These are phyloP conservation scores for Mycena citricolor DNA, from an alignment of 1,284 basidiomycete genomes.

Conservation along the genomic window DNA sequence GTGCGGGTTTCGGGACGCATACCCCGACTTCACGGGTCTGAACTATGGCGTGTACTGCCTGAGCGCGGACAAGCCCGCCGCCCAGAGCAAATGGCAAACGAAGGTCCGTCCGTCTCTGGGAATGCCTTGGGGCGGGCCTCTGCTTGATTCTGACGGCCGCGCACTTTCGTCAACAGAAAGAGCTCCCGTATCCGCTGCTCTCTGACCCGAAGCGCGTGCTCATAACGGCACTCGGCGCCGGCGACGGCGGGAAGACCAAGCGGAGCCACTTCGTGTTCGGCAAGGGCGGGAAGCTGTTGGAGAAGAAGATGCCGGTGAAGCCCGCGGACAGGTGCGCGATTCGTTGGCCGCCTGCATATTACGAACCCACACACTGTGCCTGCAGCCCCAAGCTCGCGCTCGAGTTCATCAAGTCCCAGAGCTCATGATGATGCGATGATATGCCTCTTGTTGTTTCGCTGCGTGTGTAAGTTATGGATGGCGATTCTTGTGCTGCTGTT, in stretches of 20 bases:
- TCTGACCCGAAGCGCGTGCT: constrained; percentile 84
- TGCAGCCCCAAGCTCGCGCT: constrained; percentile 28
- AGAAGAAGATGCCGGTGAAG: constrained; percentile 82
- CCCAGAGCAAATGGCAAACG: constrained; percentile 82
- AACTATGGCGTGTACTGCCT: constrained; percentile 84
- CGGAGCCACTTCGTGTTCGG: constrained; percentile 90
- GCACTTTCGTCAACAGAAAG: constrained; percentile 60
- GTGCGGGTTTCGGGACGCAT: constrained; percentile 83
- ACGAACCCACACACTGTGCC: neutral
- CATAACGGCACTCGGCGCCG: constrained; percentile 82
- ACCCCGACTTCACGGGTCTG: constrained; percentile 68
- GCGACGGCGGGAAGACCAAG: constrained; percentile 78
- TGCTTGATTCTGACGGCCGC: too few relatives aligned
- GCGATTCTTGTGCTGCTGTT: too few relatives aligned
- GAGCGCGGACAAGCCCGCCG: constrained; percentile 77
- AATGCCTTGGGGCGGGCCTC: too few relatives aligned
- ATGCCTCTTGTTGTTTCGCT: too few relatives aligned
- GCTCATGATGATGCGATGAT: too few relatives aligned
- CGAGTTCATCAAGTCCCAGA: constrained; percentile 28
- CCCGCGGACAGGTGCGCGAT: constrained; percentile 70
- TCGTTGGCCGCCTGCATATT: neutral
- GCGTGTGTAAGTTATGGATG: too few relatives aligned
- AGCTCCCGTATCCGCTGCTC: constrained; percentile 81
- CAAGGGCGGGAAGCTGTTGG: constrained; percentile 82
- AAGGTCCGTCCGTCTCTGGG: too few relatives aligned